Evolutionary conservation across 148 eudicot genomes (phyloP).

Genomic region (Selenicereus undatus): DNA sequence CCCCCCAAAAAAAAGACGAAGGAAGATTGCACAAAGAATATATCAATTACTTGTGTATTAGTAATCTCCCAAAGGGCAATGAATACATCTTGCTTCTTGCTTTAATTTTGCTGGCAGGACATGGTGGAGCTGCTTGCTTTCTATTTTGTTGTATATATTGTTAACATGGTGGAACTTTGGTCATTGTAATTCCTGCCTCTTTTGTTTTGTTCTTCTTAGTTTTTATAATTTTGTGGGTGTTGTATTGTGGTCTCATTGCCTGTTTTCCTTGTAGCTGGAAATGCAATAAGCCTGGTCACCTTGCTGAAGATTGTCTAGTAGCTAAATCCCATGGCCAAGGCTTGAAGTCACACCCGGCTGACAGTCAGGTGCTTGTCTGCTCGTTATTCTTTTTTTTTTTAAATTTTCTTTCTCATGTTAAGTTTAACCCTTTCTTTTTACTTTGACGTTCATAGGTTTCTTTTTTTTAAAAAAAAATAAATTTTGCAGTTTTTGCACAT

Average conservation of each 20-base stretch:
- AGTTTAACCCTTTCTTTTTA: not conserved
- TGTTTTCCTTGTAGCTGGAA: constrained; percentile 56
- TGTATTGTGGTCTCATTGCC: not conserved
- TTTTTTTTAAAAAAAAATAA: too few relatives aligned
- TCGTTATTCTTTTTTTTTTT: constrained; percentile 7
- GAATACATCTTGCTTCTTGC: not conserved
- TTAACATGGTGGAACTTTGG: not conserved
- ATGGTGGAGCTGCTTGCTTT: not conserved
- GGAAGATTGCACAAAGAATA: not conserved
- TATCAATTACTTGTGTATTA: not conserved
- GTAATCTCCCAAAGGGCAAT: not conserved
- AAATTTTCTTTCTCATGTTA: not conserved
- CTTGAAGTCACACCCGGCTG: constrained; percentile 21
- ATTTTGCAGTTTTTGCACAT: not conserved
- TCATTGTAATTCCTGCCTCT: not conserved
- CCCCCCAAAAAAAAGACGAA: not conserved
- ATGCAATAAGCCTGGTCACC: constrained; percentile 86
- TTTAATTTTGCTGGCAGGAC: not conserved
- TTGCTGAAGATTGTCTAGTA: constrained; percentile 70
- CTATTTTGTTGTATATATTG: not conserved
- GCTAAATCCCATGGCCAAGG: constrained; percentile 31
- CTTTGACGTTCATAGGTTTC: not conserved
- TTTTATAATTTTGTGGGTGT: not conserved
- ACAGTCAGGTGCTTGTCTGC: constrained; percentile 27
- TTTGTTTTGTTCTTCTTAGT: too few relatives aligned